Evolutionary conservation across 306 rosid species (phyloP).

Genomic region (Sophora flavescens): DNA sequence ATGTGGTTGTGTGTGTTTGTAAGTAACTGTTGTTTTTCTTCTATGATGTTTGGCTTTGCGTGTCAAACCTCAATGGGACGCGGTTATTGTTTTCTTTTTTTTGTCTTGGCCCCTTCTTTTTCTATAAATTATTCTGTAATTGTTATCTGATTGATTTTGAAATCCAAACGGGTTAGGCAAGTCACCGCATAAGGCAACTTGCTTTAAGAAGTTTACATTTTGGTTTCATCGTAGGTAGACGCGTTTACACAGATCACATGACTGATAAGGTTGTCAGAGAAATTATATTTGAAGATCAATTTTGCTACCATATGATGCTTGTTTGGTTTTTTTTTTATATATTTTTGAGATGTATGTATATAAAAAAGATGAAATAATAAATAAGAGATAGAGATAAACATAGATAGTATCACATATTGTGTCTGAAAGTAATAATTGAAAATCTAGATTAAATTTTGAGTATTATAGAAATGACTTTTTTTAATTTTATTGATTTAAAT

Average conservation of each 20-base stretch:
- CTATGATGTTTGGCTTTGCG: slow-evolving; percentile 5
- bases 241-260: slow-evolving; percentile 26
- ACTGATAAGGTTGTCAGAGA: too few species aligned
- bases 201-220: slow-evolving; percentile 7
- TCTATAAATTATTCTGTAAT: background rate
- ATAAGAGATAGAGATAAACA: too few species aligned
- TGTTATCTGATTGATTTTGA: slow-evolving; percentile 13
- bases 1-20: slow-evolving; percentile 30
- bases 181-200: background rate
- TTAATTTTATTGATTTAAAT: too few species aligned
- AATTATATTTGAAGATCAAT: too few species aligned
- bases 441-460: too few species aligned
- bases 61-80: slow-evolving; percentile 40
- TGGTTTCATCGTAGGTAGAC: slow-evolving; percentile 3
- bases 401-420: too few species aligned
- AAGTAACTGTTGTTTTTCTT: background rate
- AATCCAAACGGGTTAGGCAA: slow-evolving; percentile 14
- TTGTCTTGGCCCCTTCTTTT: background rate
- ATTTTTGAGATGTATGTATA: too few species aligned
- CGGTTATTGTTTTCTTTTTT: slow-evolving; percentile 25
- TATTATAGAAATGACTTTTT: too few species aligned
- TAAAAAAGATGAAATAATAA: too few species aligned
- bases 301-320: too few species aligned
- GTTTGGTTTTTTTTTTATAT: too few species aligned
- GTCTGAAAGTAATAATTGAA: too few species aligned